These are phyloP conservation scores for Rhizopogon vulgaris DNA, from an alignment of 768 basidiomycete species.

Conservation along the genomic window DNA sequence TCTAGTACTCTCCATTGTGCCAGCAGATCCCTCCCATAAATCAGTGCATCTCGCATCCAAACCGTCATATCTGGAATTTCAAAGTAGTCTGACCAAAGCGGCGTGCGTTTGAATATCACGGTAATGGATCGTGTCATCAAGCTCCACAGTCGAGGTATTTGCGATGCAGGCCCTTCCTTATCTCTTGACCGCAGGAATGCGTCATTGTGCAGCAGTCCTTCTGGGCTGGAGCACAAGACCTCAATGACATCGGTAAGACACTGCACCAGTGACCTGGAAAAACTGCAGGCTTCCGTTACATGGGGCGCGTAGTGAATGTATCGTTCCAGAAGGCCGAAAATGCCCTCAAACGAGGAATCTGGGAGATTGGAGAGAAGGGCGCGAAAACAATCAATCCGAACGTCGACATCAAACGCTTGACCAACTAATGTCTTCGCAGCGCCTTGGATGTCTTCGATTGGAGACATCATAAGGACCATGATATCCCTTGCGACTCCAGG, in stretches of 20 bases:
- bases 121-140: constrained; percentile 75
- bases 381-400: constrained; percentile 82
- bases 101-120: constrained; percentile 81
- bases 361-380: constrained; percentile 66
- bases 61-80: constrained; percentile 80
- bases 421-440: constrained; percentile 78
- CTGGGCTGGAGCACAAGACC: constrained; percentile 66
- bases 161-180: constrained; percentile 40
- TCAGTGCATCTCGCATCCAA: constrained; percentile 98
- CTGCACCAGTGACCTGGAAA: constrained; percentile 87
- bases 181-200: constrained; percentile 43
- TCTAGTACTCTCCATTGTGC: constrained; percentile 79
- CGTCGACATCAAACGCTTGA: constrained; percentile 85
- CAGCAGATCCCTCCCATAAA: constrained; percentile 84
- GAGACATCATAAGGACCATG: constrained; percentile 74
- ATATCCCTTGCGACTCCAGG: constrained; percentile 54
- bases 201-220: constrained; percentile 60
- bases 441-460: constrained; percentile 64
- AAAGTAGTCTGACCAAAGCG: constrained; percentile 75
- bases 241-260: constrained; percentile 93
- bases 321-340: constrained; percentile 57
- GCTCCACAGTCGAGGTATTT: constrained; percentile 71
- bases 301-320: constrained; percentile 57
- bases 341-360: constrained; percentile 59
- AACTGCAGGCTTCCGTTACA: constrained; percentile 79